phyloP scores from a whole-genome alignment of 352 stramenopile genomes.

The Phytopythium mirpurense region DNA sequence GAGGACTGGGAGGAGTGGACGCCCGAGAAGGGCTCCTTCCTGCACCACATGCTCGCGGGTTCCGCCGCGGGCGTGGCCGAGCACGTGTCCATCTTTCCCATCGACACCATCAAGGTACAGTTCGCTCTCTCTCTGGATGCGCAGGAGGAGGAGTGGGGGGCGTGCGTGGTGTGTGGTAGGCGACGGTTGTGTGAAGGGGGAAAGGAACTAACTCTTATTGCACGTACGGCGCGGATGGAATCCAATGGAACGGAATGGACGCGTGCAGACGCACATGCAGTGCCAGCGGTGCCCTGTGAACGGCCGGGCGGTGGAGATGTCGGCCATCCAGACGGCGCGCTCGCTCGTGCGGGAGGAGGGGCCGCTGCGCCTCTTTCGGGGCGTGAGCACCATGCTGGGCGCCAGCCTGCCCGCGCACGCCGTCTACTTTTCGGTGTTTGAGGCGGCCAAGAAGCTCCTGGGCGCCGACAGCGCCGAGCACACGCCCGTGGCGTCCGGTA shows the following conservation, averaged over 20 bases:
- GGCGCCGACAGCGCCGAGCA: slow-evolving; percentile 64
- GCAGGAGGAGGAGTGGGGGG: too few species aligned
- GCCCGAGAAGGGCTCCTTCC: slow-evolving; percentile 91
- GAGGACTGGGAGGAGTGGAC: slow-evolving; percentile 94
- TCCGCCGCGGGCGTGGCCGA: slow-evolving; percentile 95
- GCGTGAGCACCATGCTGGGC: slow-evolving; percentile 96
- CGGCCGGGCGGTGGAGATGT: slow-evolving; percentile 44
- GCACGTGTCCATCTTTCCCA: slow-evolving; percentile 97
- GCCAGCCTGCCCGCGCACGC: slow-evolving; percentile 97
- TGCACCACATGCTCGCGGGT: slow-evolving; percentile 93
- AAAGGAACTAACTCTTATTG: too few species aligned
- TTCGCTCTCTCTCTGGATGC: background rate
- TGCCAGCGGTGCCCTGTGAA: slow-evolving; percentile 81
- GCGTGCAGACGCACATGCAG: slow-evolving; percentile 96
- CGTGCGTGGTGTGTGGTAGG: too few species aligned
- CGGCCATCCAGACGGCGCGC: slow-evolving; percentile 55
- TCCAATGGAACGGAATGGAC: too few species aligned
- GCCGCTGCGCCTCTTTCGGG: slow-evolving; percentile 90
- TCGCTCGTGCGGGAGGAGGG: slow-evolving; percentile 66
- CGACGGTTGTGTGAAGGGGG: too few species aligned
- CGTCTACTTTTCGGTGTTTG: slow-evolving; percentile 93
- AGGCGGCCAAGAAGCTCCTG: slow-evolving; percentile 80
- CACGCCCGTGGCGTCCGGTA: slow-evolving; percentile 65
- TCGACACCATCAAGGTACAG: slow-evolving; percentile 82
- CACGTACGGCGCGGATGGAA: too few species aligned